Evolutionary conservation across 1,139 yeast genomes (phyloP).

Genomic region (Nakaseomyces bracarensis): DNA sequence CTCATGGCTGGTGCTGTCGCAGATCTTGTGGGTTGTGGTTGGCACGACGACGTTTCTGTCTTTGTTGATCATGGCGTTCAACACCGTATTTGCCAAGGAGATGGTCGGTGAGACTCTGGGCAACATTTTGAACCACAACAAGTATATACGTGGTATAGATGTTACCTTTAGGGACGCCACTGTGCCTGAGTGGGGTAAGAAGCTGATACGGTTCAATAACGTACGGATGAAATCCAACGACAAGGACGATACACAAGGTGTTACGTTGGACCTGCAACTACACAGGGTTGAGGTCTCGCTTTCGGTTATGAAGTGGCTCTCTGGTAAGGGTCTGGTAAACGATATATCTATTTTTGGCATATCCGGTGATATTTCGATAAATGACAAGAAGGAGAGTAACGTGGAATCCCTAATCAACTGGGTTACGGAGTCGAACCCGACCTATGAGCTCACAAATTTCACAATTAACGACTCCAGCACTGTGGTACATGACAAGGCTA

Average conservation of each 20-base stretch:
- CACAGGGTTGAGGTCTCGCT: slow-evolving; percentile 51
- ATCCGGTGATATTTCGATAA: slow-evolving; percentile 35
- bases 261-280: slow-evolving; percentile 35
- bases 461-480: slow-evolving; percentile 50
- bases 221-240: slow-evolving; percentile 35
- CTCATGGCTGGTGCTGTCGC: slow-evolving; percentile 33
- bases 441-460: slow-evolving; percentile 45
- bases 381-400: slow-evolving; percentile 37
- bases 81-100: slow-evolving; percentile 36
- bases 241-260: slow-evolving; percentile 21
- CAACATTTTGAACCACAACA: slow-evolving; percentile 30
- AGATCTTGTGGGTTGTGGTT: slow-evolving; percentile 41
- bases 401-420: slow-evolving; percentile 6
- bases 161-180: slow-evolving; percentile 38
- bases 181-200: slow-evolving; percentile 45
- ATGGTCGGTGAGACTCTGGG: slow-evolving; percentile 31
- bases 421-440: slow-evolving; percentile 30
- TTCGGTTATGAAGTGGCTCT: slow-evolving; percentile 61
- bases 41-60: slow-evolving; percentile 63
- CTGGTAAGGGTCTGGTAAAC: slow-evolving; percentile 57
- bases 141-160: slow-evolving; percentile 33
- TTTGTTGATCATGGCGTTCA: slow-evolving; percentile 41
- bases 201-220: slow-evolving; percentile 53
- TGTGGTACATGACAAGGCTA: slow-evolving; percentile 35
- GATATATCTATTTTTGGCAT: slow-evolving; percentile 57